Evolutionary conservation across 306 rosid genomes (phyloP), one percentile per base, ranked within the genome.

Genomic region (Lupinus albus): DNA sequence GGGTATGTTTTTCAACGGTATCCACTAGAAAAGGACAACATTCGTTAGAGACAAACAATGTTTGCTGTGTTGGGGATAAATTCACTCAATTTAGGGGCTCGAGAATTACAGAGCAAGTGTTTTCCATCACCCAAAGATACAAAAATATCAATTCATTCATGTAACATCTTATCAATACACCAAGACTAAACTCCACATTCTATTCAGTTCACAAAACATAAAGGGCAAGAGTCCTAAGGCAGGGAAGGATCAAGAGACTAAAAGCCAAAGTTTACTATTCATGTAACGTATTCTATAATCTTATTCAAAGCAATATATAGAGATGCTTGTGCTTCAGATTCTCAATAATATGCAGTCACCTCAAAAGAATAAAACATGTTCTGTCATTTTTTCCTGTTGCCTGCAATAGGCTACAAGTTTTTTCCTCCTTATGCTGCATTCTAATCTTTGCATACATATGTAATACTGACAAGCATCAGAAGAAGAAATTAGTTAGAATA

Each of bases 371-470:
- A 13, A 53, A 54, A 21, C 68, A 32, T 68, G 38, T 51, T 60
- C 57, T 28, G 11, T 44, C 59, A 44, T 68, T 36, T 36, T 60
- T 54, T 54, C 56, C 64, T 67, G 25, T 47, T 47, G 30, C 51
- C 4, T 42, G 41, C 7, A 30, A 32, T 30, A 10, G 14, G 47
- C 59, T n/a, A n/a, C 21, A 28, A 3, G 6, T 50, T 14, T 20
- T 33, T 64, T 5, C 18, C 1, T 25, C 62, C 32, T 35, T 38
- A 63, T 51, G 64, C 46, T 50, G 68, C 75, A 39, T 57, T 30
- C 59, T 42, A 12, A 61, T 50, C 56, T 64, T 64, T 16, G 78
- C 54, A 47, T 66, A 12, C 47, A 60, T 53, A 86, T 83, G 86
- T 53, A 74, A 57, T 68, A 18, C 1, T 13, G 6, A 30, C 62